A percentile compares a stretch with the other conserved stretches of the same genome.
Evolutionary conservation across 2,329 filamentous ascomycete species (phyloP).

Genomic region (Proliferodiscus dingleyae): DNA sequence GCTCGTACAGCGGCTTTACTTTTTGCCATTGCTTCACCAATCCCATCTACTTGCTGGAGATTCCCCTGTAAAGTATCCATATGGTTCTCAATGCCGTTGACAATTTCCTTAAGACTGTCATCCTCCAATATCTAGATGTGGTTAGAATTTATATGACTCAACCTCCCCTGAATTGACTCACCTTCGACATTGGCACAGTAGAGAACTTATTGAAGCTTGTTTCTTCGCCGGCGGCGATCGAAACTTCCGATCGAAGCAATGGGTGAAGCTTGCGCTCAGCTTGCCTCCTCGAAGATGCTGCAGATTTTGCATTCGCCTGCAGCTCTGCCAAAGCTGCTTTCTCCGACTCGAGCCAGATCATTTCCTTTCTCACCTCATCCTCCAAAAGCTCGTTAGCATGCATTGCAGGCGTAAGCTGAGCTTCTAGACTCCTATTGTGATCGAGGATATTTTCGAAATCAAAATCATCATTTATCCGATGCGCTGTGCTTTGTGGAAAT

Average conservation of each 20-base stretch:
- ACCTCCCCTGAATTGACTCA: slow-evolving; percentile 13
- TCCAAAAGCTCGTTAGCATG: slow-evolving; percentile 59
- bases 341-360: slow-evolving; percentile 51
- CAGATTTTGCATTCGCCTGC: slow-evolving; percentile 52
- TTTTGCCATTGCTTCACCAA: slow-evolving; percentile 27
- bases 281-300: slow-evolving; percentile 47
- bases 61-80: slow-evolving; percentile 31
- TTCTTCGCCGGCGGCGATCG: slow-evolving; percentile 11
- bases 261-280: slow-evolving; percentile 30
- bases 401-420: slow-evolving; percentile 54
- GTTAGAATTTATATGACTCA: slow-evolving; percentile 12
- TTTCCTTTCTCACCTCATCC: slow-evolving; percentile 52
- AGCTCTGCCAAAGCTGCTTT: slow-evolving; percentile 47
- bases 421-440: slow-evolving; percentile 51
- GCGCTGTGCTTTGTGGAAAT: slow-evolving; percentile 55
- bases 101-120: slow-evolving; percentile 24
- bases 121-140: slow-evolving; percentile 22
- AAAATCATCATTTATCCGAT: slow-evolving; percentile 53
- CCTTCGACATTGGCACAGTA: slow-evolving; percentile 12
- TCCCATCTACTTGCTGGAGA: slow-evolving; percentile 28
- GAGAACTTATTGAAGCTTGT: slow-evolving; percentile 5
- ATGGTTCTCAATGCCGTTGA: slow-evolving; percentile 27
- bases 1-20: slow-evolving; percentile 30
- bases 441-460: slow-evolving; percentile 62
- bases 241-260: slow-evolving; percentile 22